phyloP scores from a whole-genome alignment of 805 yeast genomes.

The Candida pseudoglaebosa region DNA sequence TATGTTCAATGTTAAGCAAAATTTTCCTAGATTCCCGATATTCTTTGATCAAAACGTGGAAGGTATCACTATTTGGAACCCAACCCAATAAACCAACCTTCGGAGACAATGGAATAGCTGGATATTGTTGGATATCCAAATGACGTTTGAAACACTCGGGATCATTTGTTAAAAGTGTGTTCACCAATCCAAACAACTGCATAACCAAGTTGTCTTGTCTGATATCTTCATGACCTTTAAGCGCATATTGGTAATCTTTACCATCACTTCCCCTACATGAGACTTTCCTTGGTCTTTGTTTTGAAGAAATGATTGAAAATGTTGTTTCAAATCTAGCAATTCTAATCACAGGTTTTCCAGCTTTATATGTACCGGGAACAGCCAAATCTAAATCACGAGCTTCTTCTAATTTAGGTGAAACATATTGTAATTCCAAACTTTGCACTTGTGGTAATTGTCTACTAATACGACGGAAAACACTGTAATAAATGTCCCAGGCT shows the following conservation, averaged over 20 bases:
- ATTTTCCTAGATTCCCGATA: constrained; percentile 90
- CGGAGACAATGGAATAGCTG: constrained; percentile 95
- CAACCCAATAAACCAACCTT: constrained; percentile 95
- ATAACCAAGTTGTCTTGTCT: constrained; percentile 96
- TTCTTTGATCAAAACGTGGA: constrained; percentile 88
- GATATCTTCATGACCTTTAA: constrained; percentile 97
- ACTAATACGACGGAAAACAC: constrained; percentile 86
- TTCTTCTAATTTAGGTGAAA: constrained; percentile 81
- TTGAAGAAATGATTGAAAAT: constrained; percentile 83
- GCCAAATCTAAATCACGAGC: constrained; percentile 82
- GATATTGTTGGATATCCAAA: constrained; percentile 83
- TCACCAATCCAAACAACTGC: constrained; percentile 95
- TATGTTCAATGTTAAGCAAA: constrained; percentile 84
- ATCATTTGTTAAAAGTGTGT: constrained; percentile 82
- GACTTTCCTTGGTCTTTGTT: constrained; percentile 90
- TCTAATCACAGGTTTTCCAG: constrained; percentile 73
- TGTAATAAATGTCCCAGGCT: constrained; percentile 96
- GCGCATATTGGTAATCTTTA: constrained; percentile 71
- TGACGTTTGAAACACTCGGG: constrained; percentile 96
- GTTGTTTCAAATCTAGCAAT: constrained; percentile 78
- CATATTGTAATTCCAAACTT: constrained; percentile 84
- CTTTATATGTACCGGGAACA: constrained; percentile 88
- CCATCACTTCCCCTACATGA: constrained; percentile 87
- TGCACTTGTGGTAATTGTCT: constrained; percentile 85
- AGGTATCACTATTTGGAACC: constrained; percentile 97